These are phyloP conservation scores for Fusarium burgessii DNA, from an alignment of 2,329 filamentous ascomycete species.

Conservation along the genomic window DNA sequence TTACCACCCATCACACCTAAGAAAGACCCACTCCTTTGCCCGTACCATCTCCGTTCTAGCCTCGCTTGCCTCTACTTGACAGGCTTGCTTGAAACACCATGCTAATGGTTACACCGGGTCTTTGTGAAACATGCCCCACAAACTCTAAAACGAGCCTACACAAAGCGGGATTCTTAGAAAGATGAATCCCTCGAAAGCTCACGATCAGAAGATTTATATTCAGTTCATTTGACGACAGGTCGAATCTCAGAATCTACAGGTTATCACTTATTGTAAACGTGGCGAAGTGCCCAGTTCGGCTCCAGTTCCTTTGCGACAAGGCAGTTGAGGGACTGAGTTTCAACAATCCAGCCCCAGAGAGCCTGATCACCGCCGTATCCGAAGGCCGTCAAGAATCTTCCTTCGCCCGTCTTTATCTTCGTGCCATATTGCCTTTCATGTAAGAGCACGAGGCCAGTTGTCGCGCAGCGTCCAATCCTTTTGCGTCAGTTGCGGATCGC, in stretches of 20 bases:
- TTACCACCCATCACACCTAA: too few relatives aligned
- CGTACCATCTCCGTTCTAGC: too few relatives aligned
- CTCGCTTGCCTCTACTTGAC: too few relatives aligned
- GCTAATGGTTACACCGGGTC: neutral
- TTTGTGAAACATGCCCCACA: neutral
- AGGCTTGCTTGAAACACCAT: neutral
- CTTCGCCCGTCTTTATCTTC: neutral
- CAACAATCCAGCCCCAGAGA: neutral
- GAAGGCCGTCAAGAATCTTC: conserved; percentile 2
- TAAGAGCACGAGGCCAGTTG: conserved; percentile 10
- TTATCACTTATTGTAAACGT: neutral
- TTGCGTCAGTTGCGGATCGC: conserved; percentile 8
- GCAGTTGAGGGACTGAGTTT: neutral
- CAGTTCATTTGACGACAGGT: neutral
- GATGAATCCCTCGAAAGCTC: neutral
- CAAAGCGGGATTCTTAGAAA: neutral
- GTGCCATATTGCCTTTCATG: conserved; percentile 6
- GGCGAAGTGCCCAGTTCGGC: neutral
- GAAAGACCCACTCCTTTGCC: neutral
- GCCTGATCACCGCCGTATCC: conserved; percentile 9
- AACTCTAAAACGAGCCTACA: neutral
- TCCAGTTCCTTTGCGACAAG: conserved; percentile 6
- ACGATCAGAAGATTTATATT: conserved; percentile 4
- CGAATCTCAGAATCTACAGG: neutral
- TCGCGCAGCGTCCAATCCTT: conserved; percentile 9